Base-by-base conservation (phyloP, 202 grass and related monocot genomes). In the Hordeum pubiflorum region DNA sequence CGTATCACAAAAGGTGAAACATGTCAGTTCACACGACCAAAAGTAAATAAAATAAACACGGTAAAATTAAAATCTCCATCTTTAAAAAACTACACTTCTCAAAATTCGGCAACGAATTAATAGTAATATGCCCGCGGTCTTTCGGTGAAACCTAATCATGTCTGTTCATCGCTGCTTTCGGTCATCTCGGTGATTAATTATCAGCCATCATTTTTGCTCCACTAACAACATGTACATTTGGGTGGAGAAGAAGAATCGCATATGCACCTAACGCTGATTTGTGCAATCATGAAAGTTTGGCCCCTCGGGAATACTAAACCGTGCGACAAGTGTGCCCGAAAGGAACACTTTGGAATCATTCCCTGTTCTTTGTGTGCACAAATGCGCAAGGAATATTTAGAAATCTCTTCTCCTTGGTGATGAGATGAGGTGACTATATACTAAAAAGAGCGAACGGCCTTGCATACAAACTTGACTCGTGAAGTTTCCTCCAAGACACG, bases 261-360 rank as follows among this genome's bases (percentile, higher is more conserved):
- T 74, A 48, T 72, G 79, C 81, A 76, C 77, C 48, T 91, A 88
- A 89, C 67, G 34, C 82, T 3, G 69, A 82, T 72, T 82, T 82
- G 71, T 38, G 74, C 76, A 79, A 88, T 91, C 86, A 87, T 89
- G 83, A 83, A 74, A 87, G 77, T 43, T 82, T 75, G 58, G 48
- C 31, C 58, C 26, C 48, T 56, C 44, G 66, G 69, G 78, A 61
- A 50, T 59, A 77, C 74, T 46, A 75, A 89, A 22, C 75, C 13
- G 6, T 27, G 18, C 13, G 24, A 74, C 82, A 72, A 82, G 81
- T 0, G 24, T 13, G 5, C 43, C 40, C 4, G 13, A 58, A 60
- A 40, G 31, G 80, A 39, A 23, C 58, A 74, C 72, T 82, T 82
- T 20, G 40, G 27, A 82, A 41, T 79, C 12, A 62, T 85, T 67